Conservation (phyloP, 768 basidiomycete genomes). For the Mrakia frigida region DNA sequence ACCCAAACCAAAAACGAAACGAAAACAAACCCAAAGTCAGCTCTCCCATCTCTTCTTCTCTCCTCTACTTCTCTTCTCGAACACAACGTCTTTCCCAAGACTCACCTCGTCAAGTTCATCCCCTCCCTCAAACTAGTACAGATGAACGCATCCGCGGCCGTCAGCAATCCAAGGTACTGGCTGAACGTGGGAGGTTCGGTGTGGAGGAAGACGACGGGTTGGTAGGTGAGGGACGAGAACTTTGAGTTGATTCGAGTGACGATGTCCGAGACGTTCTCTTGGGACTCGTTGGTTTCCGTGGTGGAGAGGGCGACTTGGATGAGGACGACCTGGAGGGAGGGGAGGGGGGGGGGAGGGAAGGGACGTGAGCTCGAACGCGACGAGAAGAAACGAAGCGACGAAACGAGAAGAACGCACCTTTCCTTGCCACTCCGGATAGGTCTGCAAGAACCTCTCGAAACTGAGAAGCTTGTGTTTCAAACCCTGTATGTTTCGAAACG, state of each 20-base stretch:
- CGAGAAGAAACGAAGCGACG: not conserved
- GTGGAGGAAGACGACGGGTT: constrained; percentile 79
- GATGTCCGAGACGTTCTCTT: constrained; percentile 66
- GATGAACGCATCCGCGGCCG: constrained; percentile 76
- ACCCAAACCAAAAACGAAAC: not conserved
- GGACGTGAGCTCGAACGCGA: not conserved
- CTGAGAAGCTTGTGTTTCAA: constrained; percentile 77
- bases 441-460: constrained; percentile 74
- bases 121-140: constrained; percentile 80
- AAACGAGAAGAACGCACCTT: constrained; percentile 49
- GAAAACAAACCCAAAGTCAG: not conserved
- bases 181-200: constrained; percentile 78
- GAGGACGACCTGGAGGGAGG: constrained; percentile 56
- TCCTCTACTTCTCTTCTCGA: no score
- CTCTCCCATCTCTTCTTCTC: not conserved
- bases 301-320: constrained; percentile 85
- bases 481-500: constrained; percentile 49
- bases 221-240: constrained; percentile 79
- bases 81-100: not conserved
- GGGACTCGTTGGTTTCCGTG: constrained; percentile 66
- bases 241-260: constrained; percentile 75
- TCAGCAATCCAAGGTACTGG: constrained; percentile 76
- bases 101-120: constrained; percentile 56
- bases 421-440: constrained; percentile 70
- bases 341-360: no score